phyloP scores from a whole-genome alignment of 2,329 filamentous ascomycete species.

The Aspergillus sp. region DNA sequence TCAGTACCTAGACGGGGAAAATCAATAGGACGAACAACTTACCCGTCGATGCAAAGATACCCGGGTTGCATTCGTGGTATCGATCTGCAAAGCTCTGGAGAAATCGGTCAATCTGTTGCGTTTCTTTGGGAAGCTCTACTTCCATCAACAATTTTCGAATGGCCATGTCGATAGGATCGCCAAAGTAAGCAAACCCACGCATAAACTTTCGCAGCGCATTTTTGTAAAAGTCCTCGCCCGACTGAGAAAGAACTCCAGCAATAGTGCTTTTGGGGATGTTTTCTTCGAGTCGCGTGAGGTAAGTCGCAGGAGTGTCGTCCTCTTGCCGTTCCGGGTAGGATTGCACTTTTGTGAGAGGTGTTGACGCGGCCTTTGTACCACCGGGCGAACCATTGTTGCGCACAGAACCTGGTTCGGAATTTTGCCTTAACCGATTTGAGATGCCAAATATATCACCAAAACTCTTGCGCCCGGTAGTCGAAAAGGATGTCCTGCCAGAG shows the following conservation, averaged over 20 bases:
- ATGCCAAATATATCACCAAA: constrained; percentile 87
- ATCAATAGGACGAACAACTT: constrained; percentile 22
- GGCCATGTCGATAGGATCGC: constrained; percentile 97
- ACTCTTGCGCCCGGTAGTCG: constrained; percentile 84
- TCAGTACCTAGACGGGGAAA: background rate
- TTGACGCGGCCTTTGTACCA: constrained; percentile 62
- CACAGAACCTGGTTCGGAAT: constrained; percentile 70
- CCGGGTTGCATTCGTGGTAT: constrained; percentile 97
- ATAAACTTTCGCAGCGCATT: constrained; percentile 92
- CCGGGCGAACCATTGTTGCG: constrained; percentile 69
- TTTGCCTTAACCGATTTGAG: constrained; percentile 75
- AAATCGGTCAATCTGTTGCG: constrained; percentile 95
- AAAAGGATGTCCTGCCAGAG: constrained; percentile 74
- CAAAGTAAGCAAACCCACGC: constrained; percentile 92
- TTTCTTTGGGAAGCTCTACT: constrained; percentile 93
- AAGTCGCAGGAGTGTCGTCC: constrained; percentile 87
- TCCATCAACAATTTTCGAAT: constrained; percentile 96
- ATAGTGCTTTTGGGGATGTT: constrained; percentile 80
- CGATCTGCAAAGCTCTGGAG: constrained; percentile 93
- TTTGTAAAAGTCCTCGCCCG: constrained; percentile 79
- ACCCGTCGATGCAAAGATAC: constrained; percentile 82
- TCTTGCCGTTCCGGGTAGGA: constrained; percentile 79
- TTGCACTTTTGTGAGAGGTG: constrained; percentile 69
- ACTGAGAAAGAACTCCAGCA: constrained; percentile 82
- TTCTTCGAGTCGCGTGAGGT: constrained; percentile 81